Evolutionary conservation across 2,329 filamentous ascomycete genomes (phyloP), one percentile per base, ranked within the genome.

Genomic region (Ceratocystis colombiana): DNA sequence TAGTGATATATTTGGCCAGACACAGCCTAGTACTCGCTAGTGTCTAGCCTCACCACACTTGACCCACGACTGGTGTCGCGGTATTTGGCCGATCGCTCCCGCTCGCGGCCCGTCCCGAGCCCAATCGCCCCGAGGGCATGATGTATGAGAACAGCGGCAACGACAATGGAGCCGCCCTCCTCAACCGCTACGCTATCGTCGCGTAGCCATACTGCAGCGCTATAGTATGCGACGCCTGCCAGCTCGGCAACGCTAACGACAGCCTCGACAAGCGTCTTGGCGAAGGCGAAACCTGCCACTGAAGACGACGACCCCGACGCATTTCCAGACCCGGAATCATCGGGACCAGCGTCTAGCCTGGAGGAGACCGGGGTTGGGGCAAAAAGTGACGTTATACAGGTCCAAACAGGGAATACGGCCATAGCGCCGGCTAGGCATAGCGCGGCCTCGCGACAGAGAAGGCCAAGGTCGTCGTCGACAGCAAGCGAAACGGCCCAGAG

Each of bases 371-470:
- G 17, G 2, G 37, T 1, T 15, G 41, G 48, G 1, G 53, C 37
- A 33, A 61, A 45, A 5, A 68, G 50, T 12, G 59, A 37, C 7
- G 66, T 68, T 15, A 68, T 63, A 7, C 59, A 68, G 1, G 64
- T 63, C 66, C 66, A 68, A 15, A 68, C 66, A 7, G 66, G 66
- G 20, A 66, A 63, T 20, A 68, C 63, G 2, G 66, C 64, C 66
- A 68, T 64, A 4, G 63, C 61, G 12, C 66, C 66, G 3, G 59
- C 57, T 41, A 68, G 64, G 41, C 63, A 65, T 3, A 68, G 50
- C 4, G 66, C 64, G 5, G 66, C 64, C 37, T 62, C 61, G n/a
- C 64, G 66, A 33, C 66, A 68, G 17, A 68, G 48, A 10, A 64
- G 59, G 3, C 59, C 48, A 5, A 65, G 55, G 3, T 68, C 66